Conservation (phyloP, 2,329 filamentous ascomycete species). For the Pestalotiopsis sp. region DNA sequence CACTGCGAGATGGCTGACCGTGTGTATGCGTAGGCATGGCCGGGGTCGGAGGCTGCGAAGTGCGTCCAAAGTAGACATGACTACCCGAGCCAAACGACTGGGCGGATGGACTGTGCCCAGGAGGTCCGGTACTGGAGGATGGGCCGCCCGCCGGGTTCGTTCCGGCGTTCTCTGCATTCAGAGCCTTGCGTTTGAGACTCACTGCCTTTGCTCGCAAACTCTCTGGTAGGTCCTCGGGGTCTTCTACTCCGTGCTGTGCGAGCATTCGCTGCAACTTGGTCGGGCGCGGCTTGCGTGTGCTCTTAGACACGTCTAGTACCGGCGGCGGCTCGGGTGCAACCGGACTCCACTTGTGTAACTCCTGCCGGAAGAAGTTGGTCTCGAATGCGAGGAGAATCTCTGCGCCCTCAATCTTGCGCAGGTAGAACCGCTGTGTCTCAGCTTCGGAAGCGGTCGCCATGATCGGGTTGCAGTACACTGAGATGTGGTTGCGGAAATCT, state of each 20-base stretch:
- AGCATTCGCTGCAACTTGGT: constrained; percentile 97
- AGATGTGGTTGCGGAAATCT: constrained; percentile 81
- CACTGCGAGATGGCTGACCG: constrained; percentile 35
- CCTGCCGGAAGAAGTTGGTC: constrained; percentile 97
- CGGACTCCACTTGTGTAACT: constrained; percentile 92
- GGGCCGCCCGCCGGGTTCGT: constrained; percentile 32
- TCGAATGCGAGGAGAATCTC: constrained; percentile 90
- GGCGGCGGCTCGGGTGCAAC: constrained; percentile 86
- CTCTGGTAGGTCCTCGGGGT: constrained; percentile 87
- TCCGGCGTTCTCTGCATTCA: constrained; percentile 58
- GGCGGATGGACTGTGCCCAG: constrained; percentile 34
- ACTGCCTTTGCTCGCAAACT: constrained; percentile 79
- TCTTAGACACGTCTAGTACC: constrained; percentile 83
- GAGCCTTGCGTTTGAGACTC: constrained; percentile 72
- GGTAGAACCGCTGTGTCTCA: constrained; percentile 88
- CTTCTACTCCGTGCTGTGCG: constrained; percentile 83
- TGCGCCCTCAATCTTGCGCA: constrained; percentile 95
- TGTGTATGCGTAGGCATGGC: constrained; percentile 37
- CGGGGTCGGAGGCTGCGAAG: constrained; percentile 40
- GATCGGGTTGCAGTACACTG: constrained; percentile 78
- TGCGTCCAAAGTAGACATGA: constrained; percentile 37
- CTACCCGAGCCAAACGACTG: constrained; percentile 35
- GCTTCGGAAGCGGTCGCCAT: constrained; percentile 84
- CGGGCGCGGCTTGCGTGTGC: constrained; percentile 91
- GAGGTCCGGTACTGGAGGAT: constrained; percentile 20